Base-by-base conservation (phyloP, 2,329 filamentous ascomycete species). In the Colletotrichum echinochloae region DNA sequence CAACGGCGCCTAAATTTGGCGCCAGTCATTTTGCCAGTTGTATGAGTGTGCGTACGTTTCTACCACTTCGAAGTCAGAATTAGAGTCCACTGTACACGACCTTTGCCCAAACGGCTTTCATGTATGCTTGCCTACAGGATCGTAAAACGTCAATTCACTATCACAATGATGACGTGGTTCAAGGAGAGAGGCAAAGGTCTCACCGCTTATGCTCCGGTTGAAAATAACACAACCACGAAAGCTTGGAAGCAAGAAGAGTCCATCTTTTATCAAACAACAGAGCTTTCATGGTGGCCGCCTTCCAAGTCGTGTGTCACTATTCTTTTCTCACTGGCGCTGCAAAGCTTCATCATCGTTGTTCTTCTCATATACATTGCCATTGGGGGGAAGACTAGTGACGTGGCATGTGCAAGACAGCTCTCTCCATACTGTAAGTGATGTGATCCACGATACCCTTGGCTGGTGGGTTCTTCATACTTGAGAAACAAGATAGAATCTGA, bases 371-470 rank as follows among this genome's bases (percentile, higher is more conserved):
- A 37, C 11, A 55, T 55, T 37, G 5, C 1, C 4, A 14, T 26
- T 1, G 23, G 8, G 12, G 16, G 18, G 6, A 44, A 52, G 26
- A 35, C 48, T 30, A 12, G 14, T 26, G 48, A 62, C 18, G 20
- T 33, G 7, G 28, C 30, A 28, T 62, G 48, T 20, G 35, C 60
- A 20, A n/a, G 48, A 39, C 60, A 62, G 28, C 48, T 62, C 12
- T 54, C 60, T 12, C 48, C 48, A 9, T 62, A 62, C 37, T 62
- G 48, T 62, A 33, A 52, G 60, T 54, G 9, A 4, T 12, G 7
- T 11, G 6, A 63, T 14, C n/a, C 28, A 7, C 2, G 30, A 52
- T 52, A 30, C 23, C 14, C 26, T 7, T 35, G 3, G 3, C 30
- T 18, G 5, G 14, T 4, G 14, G 18, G 26, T 9, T 35, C 5